Base-by-base conservation (phyloP, 352 stramenopile species). In the Globisporangium solare region DNA sequence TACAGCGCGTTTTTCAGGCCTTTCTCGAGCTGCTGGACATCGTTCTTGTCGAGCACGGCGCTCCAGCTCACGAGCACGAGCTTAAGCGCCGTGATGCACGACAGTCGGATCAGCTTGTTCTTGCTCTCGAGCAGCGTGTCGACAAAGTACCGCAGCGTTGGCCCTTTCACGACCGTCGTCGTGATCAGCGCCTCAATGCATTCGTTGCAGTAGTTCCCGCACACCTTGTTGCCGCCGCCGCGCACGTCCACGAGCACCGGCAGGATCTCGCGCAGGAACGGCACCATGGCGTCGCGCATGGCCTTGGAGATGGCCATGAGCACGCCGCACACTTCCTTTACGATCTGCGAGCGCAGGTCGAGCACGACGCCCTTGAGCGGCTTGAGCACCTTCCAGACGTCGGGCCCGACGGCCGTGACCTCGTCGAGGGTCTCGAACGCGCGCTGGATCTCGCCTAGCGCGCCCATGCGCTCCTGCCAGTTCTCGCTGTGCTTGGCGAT, bases 141-240 rank as follows among this genome's bases (percentile, higher is more conserved):
- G 18, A 89, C 79, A 51, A 92, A 83, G 18, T 85, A 72, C 47
- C 79, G 71, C 59, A 94, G 64, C 46, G 76, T 92, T 31, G 79
- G 61, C 51, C 84, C 82, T 52, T 91, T 90, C 46, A 90, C 71
- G 48, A 91, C 76, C 21, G 79, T 87, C 60, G 79, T 71, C 47
- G 68, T 64, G 21, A 89, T 72, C 18, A 92, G 61, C 13, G 76
- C 59, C 50, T 94, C 80, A 13, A 92, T 63, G 67, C 82, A 91
- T 58, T 92, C 82, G 47, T 71, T 67, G 61, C 84, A 94, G 67
- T 94, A 94, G 31, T 79, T 60, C 47, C 74, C 80, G 55, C 84
- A 94, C 5, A 94, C 82, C 55, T 91, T 91, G 66, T 94, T 94
- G 20, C 84, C 84, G 24, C 81, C 82, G 39, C 84, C 84, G 24